Evolutionary conservation across 2,329 filamentous ascomycete species (phyloP), one percentile per base, ranked within the genome.

Genomic region (Diaporthe helianthi): DNA sequence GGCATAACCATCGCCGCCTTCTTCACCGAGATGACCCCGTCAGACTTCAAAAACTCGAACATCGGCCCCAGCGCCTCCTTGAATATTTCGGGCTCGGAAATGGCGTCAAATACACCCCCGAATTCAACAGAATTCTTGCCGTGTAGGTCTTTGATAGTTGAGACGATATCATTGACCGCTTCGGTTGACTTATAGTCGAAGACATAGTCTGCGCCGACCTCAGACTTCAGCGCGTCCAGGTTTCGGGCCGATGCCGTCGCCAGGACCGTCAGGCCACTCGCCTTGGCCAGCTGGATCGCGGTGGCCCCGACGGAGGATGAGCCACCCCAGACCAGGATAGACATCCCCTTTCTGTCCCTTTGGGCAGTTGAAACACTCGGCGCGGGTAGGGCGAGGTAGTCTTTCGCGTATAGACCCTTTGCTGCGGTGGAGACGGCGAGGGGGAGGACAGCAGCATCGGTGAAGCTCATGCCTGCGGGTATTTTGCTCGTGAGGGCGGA

Each of bases 281-380:
- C 49, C 22, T 65, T 68, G 12, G 71, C 71, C 1, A 72, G 44
- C 58, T 72, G 71, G 31, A 71, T 53, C 10, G 63, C 15, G 31
- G 66, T 36, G 31, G 26, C 38, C 13, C 71, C 71, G n/a, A 71
- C 70, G 7, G 68, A 55, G 31, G 71, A 72, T 15, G 70, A 63
- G 52, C 65, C 70, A 4, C 71, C 68, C 71, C 69, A 72, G 44
- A 72, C 61, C 22, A 72, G 51, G 22, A 72, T 66, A 8, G 55
- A 31, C n/a, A 47, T 10, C n/a, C 15, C 10, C 31, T 64, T 63
- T 22, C 58, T 36, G n/a, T 4, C 33, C 3, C 19, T 5, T 13
- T 5, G 58, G 10, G n/a, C 13, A 0, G 41, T n/a, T 6, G 41
- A 22, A 24, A 46, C 19, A 9, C 74, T 8, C 73, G 77, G 15